These are phyloP conservation scores for Trypanosoma congolense DNA, from an alignment of 208 protist species.

Conservation along the genomic window DNA sequence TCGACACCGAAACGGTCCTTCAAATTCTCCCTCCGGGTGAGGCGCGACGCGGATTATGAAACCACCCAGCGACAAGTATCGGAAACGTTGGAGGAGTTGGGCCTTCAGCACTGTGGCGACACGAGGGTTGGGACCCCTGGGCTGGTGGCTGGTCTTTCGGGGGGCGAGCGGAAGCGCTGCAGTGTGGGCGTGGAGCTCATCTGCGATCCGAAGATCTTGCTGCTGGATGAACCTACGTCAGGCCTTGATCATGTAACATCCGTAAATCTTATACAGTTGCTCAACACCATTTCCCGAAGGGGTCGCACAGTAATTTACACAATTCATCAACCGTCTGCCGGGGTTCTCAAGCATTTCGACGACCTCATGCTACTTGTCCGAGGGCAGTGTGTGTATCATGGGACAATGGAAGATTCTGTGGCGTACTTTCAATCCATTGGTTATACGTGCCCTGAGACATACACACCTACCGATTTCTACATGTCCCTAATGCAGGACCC, in stretches of 20 bases:
- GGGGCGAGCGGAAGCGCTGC: slow-evolving; percentile 85
- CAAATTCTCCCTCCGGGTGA: slow-evolving; percentile 73
- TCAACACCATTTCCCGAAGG: slow-evolving; percentile 63
- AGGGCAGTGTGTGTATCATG: slow-evolving; percentile 82
- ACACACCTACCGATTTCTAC: slow-evolving; percentile 87
- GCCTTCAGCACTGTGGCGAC: slow-evolving; percentile 52
- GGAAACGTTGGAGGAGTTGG: slow-evolving; percentile 60
- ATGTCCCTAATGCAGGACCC: slow-evolving; percentile 78
- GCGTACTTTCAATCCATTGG: slow-evolving; percentile 82
- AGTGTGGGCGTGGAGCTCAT: slow-evolving; percentile 89
- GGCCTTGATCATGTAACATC: slow-evolving; percentile 88
- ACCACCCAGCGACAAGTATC: slow-evolving; percentile 57
- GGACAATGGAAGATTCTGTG: slow-evolving; percentile 52
- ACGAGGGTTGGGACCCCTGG: slow-evolving; percentile 75
- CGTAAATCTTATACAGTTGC: slow-evolving; percentile 67
- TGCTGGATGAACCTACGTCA: slow-evolving; percentile 89
- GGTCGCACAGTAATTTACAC: slow-evolving; percentile 89
- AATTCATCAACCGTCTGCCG: slow-evolving; percentile 92
- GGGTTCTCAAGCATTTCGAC: slow-evolving; percentile 89
- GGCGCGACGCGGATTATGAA: slow-evolving; percentile 30
- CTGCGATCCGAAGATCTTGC: slow-evolving; percentile 71
- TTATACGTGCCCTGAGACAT: slow-evolving; percentile 53
- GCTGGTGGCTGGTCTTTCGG: slow-evolving; percentile 69
- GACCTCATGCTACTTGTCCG: slow-evolving; percentile 83
- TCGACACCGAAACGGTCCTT: slow-evolving; percentile 65